These are phyloP conservation scores for Annona squamosa DNA, from an alignment of 164 flowering plant species.

Conservation along the genomic window DNA sequence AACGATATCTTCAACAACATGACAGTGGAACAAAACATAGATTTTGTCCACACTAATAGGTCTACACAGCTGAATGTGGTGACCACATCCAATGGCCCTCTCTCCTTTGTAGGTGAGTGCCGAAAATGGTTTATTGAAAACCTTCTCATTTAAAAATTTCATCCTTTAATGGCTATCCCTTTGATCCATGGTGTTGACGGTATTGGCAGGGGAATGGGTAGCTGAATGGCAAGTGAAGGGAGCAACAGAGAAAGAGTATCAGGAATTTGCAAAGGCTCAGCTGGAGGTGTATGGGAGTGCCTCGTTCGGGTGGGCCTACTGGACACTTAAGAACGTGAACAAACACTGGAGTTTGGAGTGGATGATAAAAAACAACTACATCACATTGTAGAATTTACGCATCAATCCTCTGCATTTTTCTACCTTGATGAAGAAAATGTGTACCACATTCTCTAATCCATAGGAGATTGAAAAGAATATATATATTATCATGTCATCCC, in stretches of 20 bases:
- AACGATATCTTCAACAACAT: conserved; percentile 18
- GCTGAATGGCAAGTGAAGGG: conserved; percentile 53
- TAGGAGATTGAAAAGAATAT: too few species aligned
- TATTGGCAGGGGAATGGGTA: conserved; percentile 64
- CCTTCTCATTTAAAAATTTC: background rate
- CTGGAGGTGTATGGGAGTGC: conserved; percentile 49
- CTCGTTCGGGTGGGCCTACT: conserved; percentile 76
- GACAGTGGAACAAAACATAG: conserved; percentile 53
- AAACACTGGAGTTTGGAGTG: conserved; percentile 61
- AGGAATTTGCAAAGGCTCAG: conserved; percentile 49
- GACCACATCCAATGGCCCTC: conserved; percentile 53
- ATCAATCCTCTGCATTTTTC: background rate
- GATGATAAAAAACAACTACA: conserved; percentile 61
- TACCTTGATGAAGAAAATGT: too few species aligned
- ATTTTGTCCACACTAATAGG: conserved; percentile 40
- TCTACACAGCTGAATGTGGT: conserved; percentile 25
- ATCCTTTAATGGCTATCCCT: background rate
- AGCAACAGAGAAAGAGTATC: conserved; percentile 50
- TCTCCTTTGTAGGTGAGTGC: conserved; percentile 49
- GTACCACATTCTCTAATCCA: too few species aligned
- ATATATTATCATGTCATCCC: too few species aligned
- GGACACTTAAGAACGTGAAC: conserved; percentile 49
- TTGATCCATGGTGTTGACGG: background rate
- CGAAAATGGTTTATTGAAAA: background rate
- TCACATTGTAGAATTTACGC: conserved; percentile 8